phyloP scores from a whole-genome alignment of 139 green algal genomes.

The Mesotaenium endlicherianum region DNA sequence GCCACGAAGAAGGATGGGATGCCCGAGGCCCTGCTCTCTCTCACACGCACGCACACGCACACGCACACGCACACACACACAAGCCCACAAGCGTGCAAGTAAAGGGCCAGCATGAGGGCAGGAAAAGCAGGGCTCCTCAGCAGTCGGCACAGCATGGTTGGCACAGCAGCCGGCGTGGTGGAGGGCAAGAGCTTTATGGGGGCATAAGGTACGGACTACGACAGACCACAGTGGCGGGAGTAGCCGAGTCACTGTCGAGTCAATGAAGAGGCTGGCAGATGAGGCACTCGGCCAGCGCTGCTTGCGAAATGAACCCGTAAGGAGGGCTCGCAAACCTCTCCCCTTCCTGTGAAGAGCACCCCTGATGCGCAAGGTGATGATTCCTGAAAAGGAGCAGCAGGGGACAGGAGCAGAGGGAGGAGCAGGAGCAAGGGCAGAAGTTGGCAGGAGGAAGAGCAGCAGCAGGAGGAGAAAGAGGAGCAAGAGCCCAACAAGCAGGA shows the following conservation, averaged over 20 bases:
- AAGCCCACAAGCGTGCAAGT: no score
- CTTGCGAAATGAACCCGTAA: no score
- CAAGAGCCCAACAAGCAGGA: not conserved
- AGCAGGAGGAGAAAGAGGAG: not conserved
- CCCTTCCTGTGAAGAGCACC: no score
- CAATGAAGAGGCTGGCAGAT: not conserved
- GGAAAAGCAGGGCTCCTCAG: no score
- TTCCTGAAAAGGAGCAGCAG: not conserved
- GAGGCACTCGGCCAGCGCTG: not conserved
- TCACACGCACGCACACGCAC: no score
- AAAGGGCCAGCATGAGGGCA: no score
- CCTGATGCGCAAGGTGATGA: not conserved
- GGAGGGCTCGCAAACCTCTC: no score
- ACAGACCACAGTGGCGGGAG: no score
- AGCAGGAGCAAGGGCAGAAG: not conserved
- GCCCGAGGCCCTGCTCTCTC: conserved; percentile 42
- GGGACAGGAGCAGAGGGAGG: not conserved
- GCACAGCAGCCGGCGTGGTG: no score
- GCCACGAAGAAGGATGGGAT: conserved; percentile 63
- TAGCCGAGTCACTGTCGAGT: not conserved
- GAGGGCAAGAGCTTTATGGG: no score
- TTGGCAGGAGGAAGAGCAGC: not conserved
- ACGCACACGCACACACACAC: no score
- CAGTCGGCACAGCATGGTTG: no score
- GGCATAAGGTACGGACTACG: not conserved